Evolutionary conservation across 108 stramenopile genomes (phyloP).

Genomic region (Cyclotella distinguenda): DNA sequence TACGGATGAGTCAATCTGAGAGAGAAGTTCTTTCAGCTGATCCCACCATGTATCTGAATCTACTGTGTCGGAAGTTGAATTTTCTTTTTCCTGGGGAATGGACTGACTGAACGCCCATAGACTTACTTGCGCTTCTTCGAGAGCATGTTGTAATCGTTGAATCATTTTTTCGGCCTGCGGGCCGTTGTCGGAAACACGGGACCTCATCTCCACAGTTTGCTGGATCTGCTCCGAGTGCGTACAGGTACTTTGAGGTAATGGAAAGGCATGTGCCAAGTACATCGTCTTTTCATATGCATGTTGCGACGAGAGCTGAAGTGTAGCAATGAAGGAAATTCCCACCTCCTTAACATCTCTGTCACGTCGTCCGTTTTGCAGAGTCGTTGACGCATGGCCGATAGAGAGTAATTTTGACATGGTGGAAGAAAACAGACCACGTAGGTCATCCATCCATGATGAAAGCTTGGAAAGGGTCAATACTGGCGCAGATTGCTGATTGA

Average conservation of each 20-base stretch:
- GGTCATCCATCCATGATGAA: slow-evolving; percentile 25
- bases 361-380: no score
- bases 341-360: not conserved
- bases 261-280: slow-evolving; percentile 28
- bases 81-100: not conserved
- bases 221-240: no score
- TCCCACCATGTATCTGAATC: slow-evolving; percentile 26
- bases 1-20: slow-evolving; percentile 17
- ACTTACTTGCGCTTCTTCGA: slow-evolving; percentile 33
- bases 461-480: slow-evolving; percentile 41
- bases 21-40: slow-evolving; percentile 33
- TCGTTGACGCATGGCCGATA: not conserved
- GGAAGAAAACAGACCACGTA: slow-evolving; percentile 17
- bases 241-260: slow-evolving; percentile 1
- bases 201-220: not conserved
- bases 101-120: slow-evolving; percentile 44
- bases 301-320: slow-evolving; percentile 9
- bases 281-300: slow-evolving; percentile 20
- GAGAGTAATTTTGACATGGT: slow-evolving; percentile 5
- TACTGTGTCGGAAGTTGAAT: not conserved
- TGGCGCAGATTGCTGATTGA: not conserved
- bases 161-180: not conserved
- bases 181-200: not conserved
- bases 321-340: not conserved
- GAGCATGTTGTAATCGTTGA: slow-evolving; percentile 15